These are phyloP conservation scores for Irineochytrium annulatum DNA, from an alignment of 192 early-diverging fungal species.

Conservation along the genomic window DNA sequence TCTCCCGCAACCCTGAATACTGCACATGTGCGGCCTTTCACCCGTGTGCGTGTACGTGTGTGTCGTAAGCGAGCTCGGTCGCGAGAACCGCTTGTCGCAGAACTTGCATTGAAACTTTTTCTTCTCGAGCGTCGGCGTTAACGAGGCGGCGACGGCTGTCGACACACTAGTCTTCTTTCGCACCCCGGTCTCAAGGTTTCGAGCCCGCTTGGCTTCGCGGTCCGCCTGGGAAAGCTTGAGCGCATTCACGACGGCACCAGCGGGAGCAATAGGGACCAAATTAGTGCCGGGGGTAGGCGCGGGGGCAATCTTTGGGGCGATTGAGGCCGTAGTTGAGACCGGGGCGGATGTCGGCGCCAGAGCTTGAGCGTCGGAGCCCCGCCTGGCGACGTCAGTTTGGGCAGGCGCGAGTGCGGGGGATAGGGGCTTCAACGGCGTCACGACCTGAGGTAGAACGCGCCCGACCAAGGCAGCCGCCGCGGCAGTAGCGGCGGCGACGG, in stretches of 20 bases:
- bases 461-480: conserved; percentile 1
- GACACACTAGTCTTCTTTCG: not conserved
- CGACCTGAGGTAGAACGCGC: not conserved
- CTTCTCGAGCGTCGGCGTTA: not conserved
- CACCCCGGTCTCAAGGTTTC: not conserved
- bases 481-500: not conserved
- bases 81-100: conserved; percentile 32
- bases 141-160: not conserved
- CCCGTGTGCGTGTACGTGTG: conserved; percentile 38
- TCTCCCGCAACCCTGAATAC: conserved; percentile 24
- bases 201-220: not conserved
- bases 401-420: too few relatives aligned
- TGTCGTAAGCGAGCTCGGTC: conserved; percentile 26
- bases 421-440: not conserved
- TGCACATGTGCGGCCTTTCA: conserved; percentile 31
- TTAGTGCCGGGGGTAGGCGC: not conserved
- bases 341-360: not conserved
- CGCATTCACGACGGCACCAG: not conserved
- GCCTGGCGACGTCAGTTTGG: too few relatives aligned
- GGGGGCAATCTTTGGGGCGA: not conserved
- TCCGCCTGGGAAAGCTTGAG: not conserved
- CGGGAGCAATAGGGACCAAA: not conserved
- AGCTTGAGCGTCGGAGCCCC: not conserved
- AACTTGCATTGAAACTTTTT: conserved; percentile 12
- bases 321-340: not conserved